phyloP scores from a whole-genome alignment of 345 rosid species.

The Salix suchowensis region DNA sequence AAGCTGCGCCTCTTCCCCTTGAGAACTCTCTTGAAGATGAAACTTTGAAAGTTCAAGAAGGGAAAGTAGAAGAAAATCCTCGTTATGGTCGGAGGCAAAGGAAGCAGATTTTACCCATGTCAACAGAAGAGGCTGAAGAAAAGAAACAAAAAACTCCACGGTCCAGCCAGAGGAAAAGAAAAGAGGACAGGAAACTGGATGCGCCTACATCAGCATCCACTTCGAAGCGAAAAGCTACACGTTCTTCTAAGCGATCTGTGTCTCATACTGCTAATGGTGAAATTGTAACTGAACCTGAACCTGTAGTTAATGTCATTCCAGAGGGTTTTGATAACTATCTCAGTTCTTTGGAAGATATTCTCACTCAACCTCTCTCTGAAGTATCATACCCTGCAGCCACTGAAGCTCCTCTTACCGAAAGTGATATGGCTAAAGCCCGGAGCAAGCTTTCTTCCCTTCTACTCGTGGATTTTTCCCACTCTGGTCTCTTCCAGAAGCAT shows the following conservation, averaged over 20 bases:
- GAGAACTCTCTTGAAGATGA: conserved; percentile 23
- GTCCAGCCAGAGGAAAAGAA: conserved; percentile 3
- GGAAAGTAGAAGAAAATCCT: conserved; percentile 23
- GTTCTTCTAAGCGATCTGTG: conserved; percentile 17
- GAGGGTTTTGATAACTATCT: conserved; percentile 66
- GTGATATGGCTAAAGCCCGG: conserved; percentile 50
- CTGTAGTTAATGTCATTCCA: conserved; percentile 29
- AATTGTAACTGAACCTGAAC: conserved; percentile 19
- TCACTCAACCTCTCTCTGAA: conserved; percentile 40
- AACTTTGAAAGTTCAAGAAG: conserved; percentile 17
- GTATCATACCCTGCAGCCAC: background rate
- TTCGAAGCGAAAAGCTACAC: conserved; percentile 30
- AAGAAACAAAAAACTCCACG: background rate
- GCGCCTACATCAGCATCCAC: background rate
- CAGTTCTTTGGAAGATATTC: conserved; percentile 51
- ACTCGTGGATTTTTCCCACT: conserved; percentile 51
- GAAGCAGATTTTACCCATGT: conserved; percentile 22
- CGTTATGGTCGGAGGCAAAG: conserved; percentile 29
- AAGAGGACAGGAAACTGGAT: background rate
- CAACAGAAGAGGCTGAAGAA: conserved; percentile 4
- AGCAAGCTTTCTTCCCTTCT: conserved; percentile 53
- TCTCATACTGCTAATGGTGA: conserved; percentile 1
- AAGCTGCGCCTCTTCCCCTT: conserved; percentile 20
- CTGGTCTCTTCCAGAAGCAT: conserved; percentile 44
- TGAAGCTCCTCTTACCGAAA: conserved; percentile 26